phyloP scores from a whole-genome alignment of 1,284 basidiomycete species.

The Sporisorium sorghi region DNA sequence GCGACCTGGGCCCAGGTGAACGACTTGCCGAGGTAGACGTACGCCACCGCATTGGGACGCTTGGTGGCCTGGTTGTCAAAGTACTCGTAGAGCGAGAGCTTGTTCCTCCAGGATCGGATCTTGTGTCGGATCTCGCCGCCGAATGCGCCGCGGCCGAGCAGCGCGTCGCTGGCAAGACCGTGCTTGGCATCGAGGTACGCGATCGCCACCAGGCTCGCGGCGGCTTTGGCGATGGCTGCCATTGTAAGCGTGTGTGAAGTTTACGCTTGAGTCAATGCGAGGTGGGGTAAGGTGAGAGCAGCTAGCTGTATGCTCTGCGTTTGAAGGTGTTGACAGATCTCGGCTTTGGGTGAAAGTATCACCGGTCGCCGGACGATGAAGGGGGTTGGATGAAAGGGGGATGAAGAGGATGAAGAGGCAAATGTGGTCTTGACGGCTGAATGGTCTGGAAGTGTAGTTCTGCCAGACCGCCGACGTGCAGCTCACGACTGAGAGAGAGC shows the following conservation, averaged over 20 bases:
- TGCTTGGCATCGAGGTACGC: slow-evolving; percentile 65
- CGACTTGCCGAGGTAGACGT: slow-evolving; percentile 57
- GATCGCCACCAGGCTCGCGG: slow-evolving; percentile 53
- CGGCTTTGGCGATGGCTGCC: slow-evolving; percentile 55
- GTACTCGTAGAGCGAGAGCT: slow-evolving; percentile 56
- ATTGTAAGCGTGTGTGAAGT: slow-evolving; percentile 9
- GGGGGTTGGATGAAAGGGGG: too few species aligned
- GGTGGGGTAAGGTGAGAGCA: neutral
- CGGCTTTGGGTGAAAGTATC: neutral
- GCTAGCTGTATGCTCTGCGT: neutral
- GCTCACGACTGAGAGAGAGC: too few species aligned
- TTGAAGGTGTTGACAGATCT: too few species aligned
- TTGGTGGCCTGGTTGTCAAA: slow-evolving; percentile 51
- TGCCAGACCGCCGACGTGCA: too few species aligned
- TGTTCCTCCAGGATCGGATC: slow-evolving; percentile 43
- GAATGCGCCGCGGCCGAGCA: slow-evolving; percentile 34
- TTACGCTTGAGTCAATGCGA: neutral
- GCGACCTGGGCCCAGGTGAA: slow-evolving; percentile 61
- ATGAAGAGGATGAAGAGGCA: neutral
- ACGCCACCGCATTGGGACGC: slow-evolving; percentile 52
- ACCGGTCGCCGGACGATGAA: neutral
- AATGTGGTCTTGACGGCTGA: neutral
- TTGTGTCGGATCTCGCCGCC: slow-evolving; percentile 46
- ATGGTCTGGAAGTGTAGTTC: too few species aligned
- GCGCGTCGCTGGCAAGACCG: slow-evolving; percentile 50